Base-by-base conservation (phyloP, 306 rosid species). In the Castanea crenata region DNA sequence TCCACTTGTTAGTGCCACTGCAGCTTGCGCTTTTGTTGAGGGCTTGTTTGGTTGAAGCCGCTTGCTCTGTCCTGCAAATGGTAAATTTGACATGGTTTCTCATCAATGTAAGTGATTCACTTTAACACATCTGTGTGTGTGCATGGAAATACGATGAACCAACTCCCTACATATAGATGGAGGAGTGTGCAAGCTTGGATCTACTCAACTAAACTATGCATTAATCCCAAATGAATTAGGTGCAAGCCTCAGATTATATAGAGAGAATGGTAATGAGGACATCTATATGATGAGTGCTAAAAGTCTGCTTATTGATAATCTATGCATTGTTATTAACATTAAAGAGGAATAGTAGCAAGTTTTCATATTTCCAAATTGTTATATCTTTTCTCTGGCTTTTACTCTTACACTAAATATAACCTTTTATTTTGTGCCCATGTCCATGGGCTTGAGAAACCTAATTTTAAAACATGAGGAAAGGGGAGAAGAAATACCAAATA, bases 21-120 rank as follows among this genome's bases (percentile, higher is more conserved):
- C 94, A 73, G 90, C 98, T 86, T 95, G 99, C 74, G 98, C 97
- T 79, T 86, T 90, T 35, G 92, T 91, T 63, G 92, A 85, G 78
- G 99, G 99, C 51, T 87, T 91, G 76, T 88, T 90, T 76, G 99
- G 97, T 79, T 94, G 99, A 80, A 94, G 79, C 27, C 99, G 92
- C 91, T 81, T 92, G 95, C 91, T 90, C 80, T 86, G 95, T 86
- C 97, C 99, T 94, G 91, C 77, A 88, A 56, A 82, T 41, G 75
- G 57, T 32, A 73, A 78, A 81, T 78, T 79, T 56, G 70, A 75
- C 11, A 23, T 16, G 41, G 71, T 71, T 62, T 55, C 63, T 75
- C 72, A 16, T 55, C 34, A 49, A 55, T 41, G 55, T 61, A 5
- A 61, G 73, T 25, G 4, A 23, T 23, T 25, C 35, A 46, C 13